phyloP scores from a whole-genome alignment of 2,329 filamentous ascomycete genomes.

The Fusarium hainanense region DNA sequence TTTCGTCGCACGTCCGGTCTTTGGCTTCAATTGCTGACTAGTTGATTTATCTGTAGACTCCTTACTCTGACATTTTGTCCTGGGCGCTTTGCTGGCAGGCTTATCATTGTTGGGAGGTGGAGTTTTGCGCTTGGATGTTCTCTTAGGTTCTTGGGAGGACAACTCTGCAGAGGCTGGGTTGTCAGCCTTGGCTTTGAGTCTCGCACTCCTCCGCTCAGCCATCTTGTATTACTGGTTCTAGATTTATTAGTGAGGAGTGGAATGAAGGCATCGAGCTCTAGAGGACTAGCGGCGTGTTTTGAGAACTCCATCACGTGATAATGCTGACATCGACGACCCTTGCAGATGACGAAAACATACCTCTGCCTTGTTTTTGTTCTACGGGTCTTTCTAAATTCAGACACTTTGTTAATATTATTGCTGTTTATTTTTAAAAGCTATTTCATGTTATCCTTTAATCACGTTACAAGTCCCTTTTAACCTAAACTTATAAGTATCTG shows the following conservation, averaged over 20 bases:
- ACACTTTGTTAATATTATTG: too few species aligned
- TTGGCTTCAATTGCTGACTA: background rate
- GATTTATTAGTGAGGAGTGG: fast-evolving
- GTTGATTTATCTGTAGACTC: background rate
- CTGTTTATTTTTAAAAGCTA: too few species aligned
- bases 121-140: conserved; percentile 13
- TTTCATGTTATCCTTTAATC: too few species aligned
- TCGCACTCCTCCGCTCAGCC: conserved; percentile 26
- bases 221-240: background rate
- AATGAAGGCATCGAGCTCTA: fast-evolving
- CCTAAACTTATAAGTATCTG: background rate
- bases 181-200: conserved; percentile 2
- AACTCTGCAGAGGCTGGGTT: background rate
- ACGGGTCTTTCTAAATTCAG: too few species aligned
- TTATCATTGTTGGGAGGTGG: background rate
- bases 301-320: background rate
- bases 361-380: background rate
- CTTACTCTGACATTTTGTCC: background rate
- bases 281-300: fast-evolving
- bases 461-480: fast-evolving
- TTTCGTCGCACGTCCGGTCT: fast-evolving
- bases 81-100: background rate
- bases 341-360: background rate
- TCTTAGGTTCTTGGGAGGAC: background rate
- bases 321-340: background rate